Evolutionary conservation across 192 early-diverging fungal genomes (phyloP).

Genomic region (Phycomyces blakesleeanus): DNA sequence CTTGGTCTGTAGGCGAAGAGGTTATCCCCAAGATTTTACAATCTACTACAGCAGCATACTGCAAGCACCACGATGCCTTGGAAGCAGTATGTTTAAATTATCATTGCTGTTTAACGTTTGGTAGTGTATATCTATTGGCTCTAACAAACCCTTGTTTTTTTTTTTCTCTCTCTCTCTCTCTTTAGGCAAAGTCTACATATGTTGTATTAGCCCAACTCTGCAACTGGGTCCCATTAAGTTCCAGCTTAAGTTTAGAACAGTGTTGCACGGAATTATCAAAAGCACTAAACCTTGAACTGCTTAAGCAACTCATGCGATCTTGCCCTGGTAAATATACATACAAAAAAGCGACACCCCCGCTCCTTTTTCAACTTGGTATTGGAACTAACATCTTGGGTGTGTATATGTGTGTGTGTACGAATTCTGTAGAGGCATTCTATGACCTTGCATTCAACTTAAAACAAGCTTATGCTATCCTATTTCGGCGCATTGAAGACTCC

Average conservation of each 20-base stretch:
- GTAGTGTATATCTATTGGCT: background rate
- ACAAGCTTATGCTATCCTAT: background rate
- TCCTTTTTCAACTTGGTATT: background rate
- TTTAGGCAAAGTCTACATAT: background rate
- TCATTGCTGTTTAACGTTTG: background rate
- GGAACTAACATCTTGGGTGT: too few relatives aligned
- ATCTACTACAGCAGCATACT: background rate
- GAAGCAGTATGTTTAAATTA: background rate
- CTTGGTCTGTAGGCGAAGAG: background rate
- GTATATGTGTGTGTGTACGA: too few relatives aligned
- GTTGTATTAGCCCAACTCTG: background rate
- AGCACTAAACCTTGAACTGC: background rate
- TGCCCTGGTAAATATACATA: background rate
- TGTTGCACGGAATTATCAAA: background rate
- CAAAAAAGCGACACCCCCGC: background rate
- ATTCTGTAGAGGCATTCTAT: background rate
- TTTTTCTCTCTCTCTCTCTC: too few relatives aligned
- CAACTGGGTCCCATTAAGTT: background rate
- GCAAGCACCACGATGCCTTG: background rate
- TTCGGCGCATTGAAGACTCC: background rate
- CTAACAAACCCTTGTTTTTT: too few relatives aligned
- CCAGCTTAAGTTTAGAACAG: background rate
- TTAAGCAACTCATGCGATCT: background rate
- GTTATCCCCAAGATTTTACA: background rate
- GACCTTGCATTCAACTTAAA: background rate